Evolutionary conservation across 345 rosid species (phyloP), one percentile per base, ranked within the genome.

Genomic region (Camelina laxa): DNA sequence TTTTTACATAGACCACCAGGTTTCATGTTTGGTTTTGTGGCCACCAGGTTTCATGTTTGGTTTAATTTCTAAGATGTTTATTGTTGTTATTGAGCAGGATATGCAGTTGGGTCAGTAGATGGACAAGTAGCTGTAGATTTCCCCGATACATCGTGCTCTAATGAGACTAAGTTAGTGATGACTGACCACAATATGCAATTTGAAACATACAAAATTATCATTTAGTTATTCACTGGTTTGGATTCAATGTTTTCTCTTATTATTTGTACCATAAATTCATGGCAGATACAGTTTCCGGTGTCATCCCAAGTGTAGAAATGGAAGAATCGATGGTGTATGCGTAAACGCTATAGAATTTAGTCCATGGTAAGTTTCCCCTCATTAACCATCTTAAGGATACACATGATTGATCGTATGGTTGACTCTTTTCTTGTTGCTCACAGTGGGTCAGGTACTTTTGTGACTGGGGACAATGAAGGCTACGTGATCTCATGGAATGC

Each of bases 101-200:
- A 85, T 85, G 93, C 94, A 22, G 87, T 80, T 83, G 98, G 98
- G 65, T 91, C 91, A 60, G 82, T 89, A 58, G 98, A 91, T 76
- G 98, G 97, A 38, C 85, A 83, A 44, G 93, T 91, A 36, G 89
- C 89, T 5, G 72, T 91, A 70, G 91, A 88, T 57, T 80, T 86
- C 75, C 80, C 84, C 7, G 14, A 76, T 68, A 54, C 83, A 62
- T 68, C 88, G 8, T 60, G 67, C 85, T 81, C 87, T 24, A 77
- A 67, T 15, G 79, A 79, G 65, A 66, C 35, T 14, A 81, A 88
- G 98, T 94, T 68, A 81, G 89, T 79, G 33, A 30, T 72, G 63
- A n/a, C 4, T 39, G n/a, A 30, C 14, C 53, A 60, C 41, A 13
- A 48, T 13, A 62, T 13, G 55, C 57, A 33, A 17, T 33, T 41